A percentile compares a stretch with the other conserved stretches of the same genome.
Evolutionary conservation across 257 asterid genomes (phyloP).

Genomic region (Solanum neorickii): DNA sequence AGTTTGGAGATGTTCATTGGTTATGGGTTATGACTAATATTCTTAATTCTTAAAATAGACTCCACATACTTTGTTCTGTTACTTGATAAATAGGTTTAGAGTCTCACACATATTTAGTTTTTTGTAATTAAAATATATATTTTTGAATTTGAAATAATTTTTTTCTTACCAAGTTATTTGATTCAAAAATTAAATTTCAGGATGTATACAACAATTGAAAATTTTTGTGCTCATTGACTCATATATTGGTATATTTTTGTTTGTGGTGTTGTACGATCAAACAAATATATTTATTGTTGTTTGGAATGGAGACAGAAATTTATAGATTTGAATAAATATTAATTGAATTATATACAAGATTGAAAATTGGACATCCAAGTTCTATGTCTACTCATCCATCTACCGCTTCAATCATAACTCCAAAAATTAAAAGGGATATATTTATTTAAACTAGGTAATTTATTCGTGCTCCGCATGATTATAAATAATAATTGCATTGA

Average conservation of each 20-base stretch:
- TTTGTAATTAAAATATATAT: background rate
- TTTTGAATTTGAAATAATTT: too few relatives aligned
- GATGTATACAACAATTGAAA: background rate
- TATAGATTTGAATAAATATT: background rate
- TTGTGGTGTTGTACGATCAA: background rate
- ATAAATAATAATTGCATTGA: too few relatives aligned
- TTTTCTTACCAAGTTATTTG: background rate
- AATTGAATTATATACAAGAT: background rate
- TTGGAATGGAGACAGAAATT: background rate
- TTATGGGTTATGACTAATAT: background rate
- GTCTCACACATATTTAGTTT: background rate
- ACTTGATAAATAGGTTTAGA: background rate
- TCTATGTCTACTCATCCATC: background rate
- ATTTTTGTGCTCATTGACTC: background rate
- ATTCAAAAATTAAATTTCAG: background rate
- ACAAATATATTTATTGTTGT: background rate
- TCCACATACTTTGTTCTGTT: background rate
- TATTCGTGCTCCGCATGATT: too few relatives aligned
- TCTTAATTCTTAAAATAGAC: background rate
- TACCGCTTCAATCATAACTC: background rate
- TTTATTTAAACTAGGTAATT: too few relatives aligned
- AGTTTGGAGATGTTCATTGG: background rate
- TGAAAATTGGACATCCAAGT: background rate
- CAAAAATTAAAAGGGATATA: background rate
- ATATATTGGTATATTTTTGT: background rate